Evolutionary conservation across 2,329 filamentous ascomycete genomes (phyloP), one percentile per base, ranked within the genome.

Genomic region (Nannizzia gypsea): DNA sequence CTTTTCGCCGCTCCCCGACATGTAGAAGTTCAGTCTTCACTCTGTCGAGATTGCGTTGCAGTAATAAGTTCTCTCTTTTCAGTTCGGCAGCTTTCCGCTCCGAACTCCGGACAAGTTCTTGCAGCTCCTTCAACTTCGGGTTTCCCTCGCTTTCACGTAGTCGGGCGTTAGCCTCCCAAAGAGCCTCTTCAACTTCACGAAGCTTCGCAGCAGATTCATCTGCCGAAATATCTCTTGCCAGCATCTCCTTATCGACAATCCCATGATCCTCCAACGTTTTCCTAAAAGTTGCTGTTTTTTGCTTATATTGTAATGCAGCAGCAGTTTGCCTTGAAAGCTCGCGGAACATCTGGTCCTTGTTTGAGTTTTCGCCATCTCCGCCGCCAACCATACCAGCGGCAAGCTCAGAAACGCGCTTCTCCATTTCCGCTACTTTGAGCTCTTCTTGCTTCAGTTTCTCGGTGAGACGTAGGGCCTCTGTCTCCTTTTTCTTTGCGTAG

Each of bases 401-500:
- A 57, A 77, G 69, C 6, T 71, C 71, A 20, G 73, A 70, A 15
- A 77, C 73, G 59, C 72, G 73, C 6, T 67, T 68, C 63, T 77
- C 75, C 74, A 77, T 76, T 44, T 73, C 72, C 5, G 70, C 66
- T 24, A 76, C 73, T 63, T 73, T 76, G 22, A 69, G 67, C 57
- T 76, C 72, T 63, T 84, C 81, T 57, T 78, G 74, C 60, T 75
- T 75, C 11, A 85, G 72, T 64, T 80, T 77, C 36, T 78, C 77
- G 22, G 74, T 70, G 44, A 84, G 67, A 57, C 81, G 78, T 15
- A 74, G 73, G 17, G 79, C 79, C 66, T 84, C 80, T 2, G 72
- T 68, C 63, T 84, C 83, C 66, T 83, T 84, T 66, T 82, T 81
- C 62, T 75, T 77, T 15, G 83, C 83, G 67, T 80, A 84, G 44